Evolutionary conservation across 2,329 filamentous ascomycete genomes (phyloP).

Genomic region (Epichloe elymi): DNA sequence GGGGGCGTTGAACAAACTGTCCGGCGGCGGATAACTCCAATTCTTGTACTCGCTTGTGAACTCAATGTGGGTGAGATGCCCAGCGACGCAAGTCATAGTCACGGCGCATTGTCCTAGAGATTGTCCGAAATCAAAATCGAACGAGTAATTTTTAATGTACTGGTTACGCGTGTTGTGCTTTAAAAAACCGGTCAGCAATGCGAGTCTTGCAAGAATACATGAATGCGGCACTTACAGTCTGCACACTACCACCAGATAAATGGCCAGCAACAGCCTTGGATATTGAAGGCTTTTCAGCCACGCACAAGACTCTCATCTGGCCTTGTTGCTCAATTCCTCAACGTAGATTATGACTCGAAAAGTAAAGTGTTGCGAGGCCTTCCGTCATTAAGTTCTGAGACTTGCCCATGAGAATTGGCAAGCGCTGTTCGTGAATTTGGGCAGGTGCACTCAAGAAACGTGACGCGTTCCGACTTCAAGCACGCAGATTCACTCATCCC

Average conservation of each 20-base stretch:
- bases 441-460: neutral
- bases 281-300: constrained; percentile 71
- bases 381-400: neutral
- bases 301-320: constrained; percentile 39
- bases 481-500: neutral
- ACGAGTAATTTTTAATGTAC: constrained; percentile 90
- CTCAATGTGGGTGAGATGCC: constrained; percentile 72
- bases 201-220: neutral
- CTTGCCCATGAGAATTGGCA: neutral
- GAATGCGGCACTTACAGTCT: constrained; percentile 43
- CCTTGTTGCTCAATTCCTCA: neutral
- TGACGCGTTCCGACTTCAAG: neutral
- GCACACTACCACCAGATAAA: constrained; percentile 62
- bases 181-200: constrained; percentile 9
- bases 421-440: neutral
- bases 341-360: neutral
- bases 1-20: constrained; percentile 67
- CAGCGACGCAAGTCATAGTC: constrained; percentile 86
- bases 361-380: too few relatives aligned
- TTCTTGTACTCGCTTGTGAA: constrained; percentile 62
- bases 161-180: constrained; percentile 57
- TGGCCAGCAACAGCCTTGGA: constrained; percentile 88
- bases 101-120: constrained; percentile 73
- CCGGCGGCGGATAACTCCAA: constrained; percentile 72
- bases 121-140: constrained; percentile 73